Evolutionary conservation across 2,329 filamentous ascomycete species (phyloP), one percentile per base, ranked within the genome.

Genomic region (Stemphylium lycopersici): DNA sequence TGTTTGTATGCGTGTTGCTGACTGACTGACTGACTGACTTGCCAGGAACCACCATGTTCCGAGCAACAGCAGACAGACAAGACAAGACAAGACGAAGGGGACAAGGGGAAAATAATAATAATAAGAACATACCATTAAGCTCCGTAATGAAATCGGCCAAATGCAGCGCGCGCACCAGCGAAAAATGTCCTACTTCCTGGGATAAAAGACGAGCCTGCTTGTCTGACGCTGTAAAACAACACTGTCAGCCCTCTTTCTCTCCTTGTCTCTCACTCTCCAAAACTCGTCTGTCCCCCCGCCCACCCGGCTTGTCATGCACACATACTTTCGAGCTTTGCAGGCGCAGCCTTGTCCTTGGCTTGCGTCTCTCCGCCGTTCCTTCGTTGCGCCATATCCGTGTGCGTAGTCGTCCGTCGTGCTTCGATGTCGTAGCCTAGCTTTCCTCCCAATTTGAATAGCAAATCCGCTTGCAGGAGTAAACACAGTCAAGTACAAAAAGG

Each of bases 81-180:
- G 22, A 24, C 22, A 3, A 4, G 20, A 20, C 20, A 20, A 20
- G 20, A 20, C 20, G 4, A 20, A 4, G 20, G 4, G 4, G 20
- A 20, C 20, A 20, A 20, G 20, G 20, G 20, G 20, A 20, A 20
- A 20, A 20, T 4, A 20, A 20, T 3, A 20, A 4, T 20, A 24
- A 20, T 3, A 20, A 4, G 3, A 24, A 24, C 58, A 37, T 73
- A 78, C 91, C 84, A 75, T 96, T 90, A 75, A 93, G 76, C 76
- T 93, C 86, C 26, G 91, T 93, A 78, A 96, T 91, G 67, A 92
- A 81, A 77, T 96, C 86, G 61, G 93, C 87, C 71, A 96, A 82
- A 75, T 96, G 87, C 74, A 95, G 83, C 50, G 80, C 81, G 62
- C 78, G 79, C 48, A 83, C 65, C 61, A 84, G 76, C 37, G 80